Percentiles rank a stretch among this genome's conserved stretches.
phyloP scores from a whole-genome alignment of 2,329 filamentous ascomycete species.

The Arthroderma sp. region DNA sequence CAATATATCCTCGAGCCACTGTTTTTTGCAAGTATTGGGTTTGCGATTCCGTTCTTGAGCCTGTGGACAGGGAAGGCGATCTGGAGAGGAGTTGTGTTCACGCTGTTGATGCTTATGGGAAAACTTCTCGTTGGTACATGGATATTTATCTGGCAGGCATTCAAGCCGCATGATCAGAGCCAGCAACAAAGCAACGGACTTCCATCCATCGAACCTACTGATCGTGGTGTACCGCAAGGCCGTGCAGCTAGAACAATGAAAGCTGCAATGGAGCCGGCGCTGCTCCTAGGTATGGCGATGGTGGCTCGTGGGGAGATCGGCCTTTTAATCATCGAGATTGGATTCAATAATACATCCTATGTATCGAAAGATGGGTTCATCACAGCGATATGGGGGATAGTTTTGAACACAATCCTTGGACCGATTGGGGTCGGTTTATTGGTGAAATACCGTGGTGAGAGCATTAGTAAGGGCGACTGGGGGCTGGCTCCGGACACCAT shows the following conservation, averaged over 20 bases:
- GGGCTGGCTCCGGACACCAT: not conserved
- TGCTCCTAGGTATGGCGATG: conserved; percentile 58
- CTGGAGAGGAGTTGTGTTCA: conserved; percentile 63
- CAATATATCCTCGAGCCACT: conserved; percentile 50
- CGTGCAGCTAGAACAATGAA: not conserved
- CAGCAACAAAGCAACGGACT: not conserved
- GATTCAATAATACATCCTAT: no score
- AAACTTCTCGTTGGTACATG: conserved; percentile 51
- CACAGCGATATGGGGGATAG: not conserved
- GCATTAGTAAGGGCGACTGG: not conserved
- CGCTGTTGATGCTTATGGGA: conserved; percentile 53
- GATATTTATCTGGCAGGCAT: conserved; percentile 22
- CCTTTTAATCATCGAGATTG: conserved; percentile 45
- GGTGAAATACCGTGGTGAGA: not conserved
- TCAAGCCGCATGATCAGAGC: not conserved
- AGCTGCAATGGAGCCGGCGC: conserved; percentile 33
- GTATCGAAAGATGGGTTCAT: not conserved
- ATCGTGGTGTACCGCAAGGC: not conserved
- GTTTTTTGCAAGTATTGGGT: conserved; percentile 65
- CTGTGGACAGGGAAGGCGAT: conserved; percentile 53
- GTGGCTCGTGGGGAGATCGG: conserved; percentile 68
- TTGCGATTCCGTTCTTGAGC: conserved; percentile 59
- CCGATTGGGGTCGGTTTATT: conserved; percentile 1
- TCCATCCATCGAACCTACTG: no score
- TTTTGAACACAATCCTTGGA: not conserved